Evolutionary conservation across 1,284 basidiomycete species (phyloP).

Genomic region (Mycena citricolor): DNA sequence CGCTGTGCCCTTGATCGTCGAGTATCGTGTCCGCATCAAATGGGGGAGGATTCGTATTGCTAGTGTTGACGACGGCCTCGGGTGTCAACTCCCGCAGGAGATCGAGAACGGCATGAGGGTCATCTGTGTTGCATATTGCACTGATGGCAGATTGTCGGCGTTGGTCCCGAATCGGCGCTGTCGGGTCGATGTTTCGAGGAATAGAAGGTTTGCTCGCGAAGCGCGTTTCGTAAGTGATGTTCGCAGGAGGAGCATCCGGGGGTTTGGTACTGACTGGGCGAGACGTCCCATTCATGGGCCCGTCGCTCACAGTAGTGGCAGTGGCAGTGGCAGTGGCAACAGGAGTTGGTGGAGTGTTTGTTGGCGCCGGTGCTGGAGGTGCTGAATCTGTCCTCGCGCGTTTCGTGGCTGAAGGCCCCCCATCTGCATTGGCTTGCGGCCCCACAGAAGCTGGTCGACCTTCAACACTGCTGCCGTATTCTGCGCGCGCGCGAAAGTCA

Average conservation of each 20-base stretch:
- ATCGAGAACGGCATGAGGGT: conserved; percentile 60
- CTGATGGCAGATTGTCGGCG: conserved; percentile 61
- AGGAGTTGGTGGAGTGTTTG: conserved; percentile 18
- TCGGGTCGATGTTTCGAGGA: conserved; percentile 55
- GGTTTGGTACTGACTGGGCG: conserved; percentile 16
- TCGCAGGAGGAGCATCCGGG: conserved; percentile 31
- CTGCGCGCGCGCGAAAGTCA: conserved; percentile 32
- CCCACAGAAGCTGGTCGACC: conserved; percentile 49
- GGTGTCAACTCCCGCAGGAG: conserved; percentile 61
- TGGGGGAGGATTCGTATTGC: conserved; percentile 27
- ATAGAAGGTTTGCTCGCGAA: conserved; percentile 69
- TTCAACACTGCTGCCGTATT: conserved; percentile 47
- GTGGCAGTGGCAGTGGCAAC: not conserved
- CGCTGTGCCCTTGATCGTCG: conserved; percentile 94
- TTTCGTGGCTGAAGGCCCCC: conserved; percentile 63
- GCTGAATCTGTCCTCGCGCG: conserved; percentile 59
- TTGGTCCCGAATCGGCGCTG: conserved; percentile 59
- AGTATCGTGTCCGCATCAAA: conserved; percentile 80
- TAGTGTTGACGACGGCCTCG: conserved; percentile 33
- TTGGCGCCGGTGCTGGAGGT: conserved; percentile 32
- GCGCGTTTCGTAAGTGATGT: conserved; percentile 43
- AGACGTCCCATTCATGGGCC: conserved; percentile 40
- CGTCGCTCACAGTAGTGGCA: conserved; percentile 7
- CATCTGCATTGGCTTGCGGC: conserved; percentile 48
- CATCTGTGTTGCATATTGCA: conserved; percentile 66